Evolutionary conservation across 2,329 filamentous ascomycete genomes (phyloP), one percentile per base, ranked within the genome.

Genomic region (Phyllosticta citribraziliensis): DNA sequence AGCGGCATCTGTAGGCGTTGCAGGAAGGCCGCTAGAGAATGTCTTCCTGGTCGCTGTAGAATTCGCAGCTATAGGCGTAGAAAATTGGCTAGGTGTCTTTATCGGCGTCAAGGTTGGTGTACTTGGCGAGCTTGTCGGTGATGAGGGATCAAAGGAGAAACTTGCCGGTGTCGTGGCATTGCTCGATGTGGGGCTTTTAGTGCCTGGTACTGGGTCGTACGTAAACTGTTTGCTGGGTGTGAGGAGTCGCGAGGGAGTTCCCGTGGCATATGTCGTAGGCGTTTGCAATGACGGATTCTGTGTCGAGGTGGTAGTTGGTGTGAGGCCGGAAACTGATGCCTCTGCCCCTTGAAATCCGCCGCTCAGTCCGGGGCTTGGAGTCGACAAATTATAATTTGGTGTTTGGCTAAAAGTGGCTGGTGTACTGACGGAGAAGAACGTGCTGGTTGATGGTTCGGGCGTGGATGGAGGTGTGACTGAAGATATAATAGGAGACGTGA

Each of bases 321-420:
- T 54, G 22, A 30, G 8, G 17, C 14, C 53, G 9, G 58, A 50
- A 12, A 56, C 60, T 10, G 60, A 58, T 12, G 47, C 27, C 17
- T 61, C 55, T 27, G 60, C 51, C 12, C 55, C 56, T 14, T 56
- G 8, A 47, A 58, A 61, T 27, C 56, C 55, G 5, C 27, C 27
- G 27, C 27, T 30, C 27, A 30, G 27, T 5, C 40, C 40, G 5
- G 40, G 40, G 14, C 5, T 47, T n/a, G 40, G 40, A 47, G 40
- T 47, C 19, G 40, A 47, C 40, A 47, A 4, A 8, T 47, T n/a
- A 6, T 47, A 47, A 2, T n/a, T n/a, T 19, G 40, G 40, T 3
- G 40, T 47, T n/a, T 8, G 14, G n/a, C 14, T 47, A 2, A 47
- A n/a, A n/a, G 40, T n/a, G 4, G 40, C 40, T n/a, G 12, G 40